Evolutionary conservation across 495 filamentous ascomycete genomes (phyloP), one percentile per base, ranked within the genome.

Genomic region (Cercophora scortea): DNA sequence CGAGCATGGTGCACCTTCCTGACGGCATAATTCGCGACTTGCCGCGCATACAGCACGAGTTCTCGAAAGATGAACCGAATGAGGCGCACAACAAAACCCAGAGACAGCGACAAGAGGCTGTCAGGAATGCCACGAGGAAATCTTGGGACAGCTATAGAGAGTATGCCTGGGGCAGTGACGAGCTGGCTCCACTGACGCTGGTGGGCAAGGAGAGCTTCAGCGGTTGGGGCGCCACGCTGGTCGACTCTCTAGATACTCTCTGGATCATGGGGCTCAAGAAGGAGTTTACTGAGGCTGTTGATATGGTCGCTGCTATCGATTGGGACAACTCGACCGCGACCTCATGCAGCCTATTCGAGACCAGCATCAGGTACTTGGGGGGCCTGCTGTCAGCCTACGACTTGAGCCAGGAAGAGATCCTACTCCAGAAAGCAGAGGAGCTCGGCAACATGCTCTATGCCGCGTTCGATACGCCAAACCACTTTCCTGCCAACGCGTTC

Each of bases 251-350:
- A 50, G 90, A 95, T 64, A 89, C 89, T 0, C 68, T 96, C 8
- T 96, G 88, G 89, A 90, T 96, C 54, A 91, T 95, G 89, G 88
- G 77, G 8, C 56, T 95, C 64, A 82, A 85, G 63, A 74, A 85
- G 15, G 90, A 95, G 48, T 96, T 95, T 61, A 72, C 82, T 34
- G 79, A 85, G 51, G 90, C 88, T n/a, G 79, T 89, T 8, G 72
- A 81, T 40, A 75, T 74, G 16, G 79, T 89, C 16, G 76, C 75
- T 39, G 71, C 80, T 45, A 91, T 95, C 59, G 87, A 96, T 74
- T 96, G 95, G 66, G 87, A 81, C 1, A 88, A 82, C 8, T 83
- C 76, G 32, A 79, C 76, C 6, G 50, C 57, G 15, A 25, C 45
- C 0, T 38, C 68, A 13, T 77, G 88, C 51, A 86, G 83, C 51